phyloP scores from a whole-genome alignment of 176 grass and related monocot species.

The maize (Zea mays) region DNA sequence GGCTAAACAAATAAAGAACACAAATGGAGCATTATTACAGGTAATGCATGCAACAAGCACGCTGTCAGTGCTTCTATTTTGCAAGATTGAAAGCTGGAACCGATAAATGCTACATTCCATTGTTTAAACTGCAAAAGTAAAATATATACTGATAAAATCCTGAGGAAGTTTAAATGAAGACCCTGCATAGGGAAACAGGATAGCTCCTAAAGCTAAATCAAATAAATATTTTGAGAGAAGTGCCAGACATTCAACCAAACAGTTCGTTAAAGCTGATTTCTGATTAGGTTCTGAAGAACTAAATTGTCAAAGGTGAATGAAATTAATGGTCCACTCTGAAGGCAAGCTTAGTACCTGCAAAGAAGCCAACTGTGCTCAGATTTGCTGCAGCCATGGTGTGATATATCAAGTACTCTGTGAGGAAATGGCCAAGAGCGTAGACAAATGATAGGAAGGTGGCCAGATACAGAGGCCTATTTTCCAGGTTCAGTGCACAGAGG shows the following conservation, averaged over 20 bases:
- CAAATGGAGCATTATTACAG: neutral
- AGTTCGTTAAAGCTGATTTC: neutral
- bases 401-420: conserved; percentile 81
- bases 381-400: conserved; percentile 78
- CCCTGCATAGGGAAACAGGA: neutral
- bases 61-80: neutral
- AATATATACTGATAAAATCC: neutral
- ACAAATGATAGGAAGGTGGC: conserved; percentile 85
- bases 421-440: conserved; percentile 83
- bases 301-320: neutral
- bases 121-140: neutral
- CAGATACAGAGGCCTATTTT: conserved; percentile 71
- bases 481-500: conserved; percentile 84
- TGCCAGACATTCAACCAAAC: neutral
- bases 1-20: neutral
- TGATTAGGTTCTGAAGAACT: neutral
- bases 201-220: neutral
- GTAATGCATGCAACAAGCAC: neutral
- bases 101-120: neutral
- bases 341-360: conserved; percentile 61
- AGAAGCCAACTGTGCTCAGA: conserved; percentile 80
- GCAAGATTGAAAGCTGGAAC: neutral
- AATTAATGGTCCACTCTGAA: neutral
- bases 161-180: neutral
- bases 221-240: neutral